phyloP scores from a whole-genome alignment of 208 protist genomes.

The Balamuthia mandrillaris region DNA sequence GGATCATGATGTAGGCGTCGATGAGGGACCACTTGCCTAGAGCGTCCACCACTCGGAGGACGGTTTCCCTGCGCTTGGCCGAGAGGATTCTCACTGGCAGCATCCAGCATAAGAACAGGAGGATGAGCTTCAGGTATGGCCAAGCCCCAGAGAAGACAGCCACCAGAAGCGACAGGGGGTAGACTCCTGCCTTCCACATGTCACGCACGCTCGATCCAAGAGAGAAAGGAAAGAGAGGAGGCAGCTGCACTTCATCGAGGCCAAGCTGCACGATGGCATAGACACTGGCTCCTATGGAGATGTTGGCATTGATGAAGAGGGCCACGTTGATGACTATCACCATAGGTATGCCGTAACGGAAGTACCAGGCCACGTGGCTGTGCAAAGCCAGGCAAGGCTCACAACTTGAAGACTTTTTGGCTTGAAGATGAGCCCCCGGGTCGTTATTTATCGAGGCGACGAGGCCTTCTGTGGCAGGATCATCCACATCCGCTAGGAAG shows the following conservation, averaged over 20 bases:
- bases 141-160: conserved; percentile 88
- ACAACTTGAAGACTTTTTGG: background rate
- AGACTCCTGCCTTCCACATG: conserved; percentile 80
- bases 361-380: too few species aligned
- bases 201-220: conserved; percentile 78
- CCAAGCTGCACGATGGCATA: conserved; percentile 42
- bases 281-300: conserved; percentile 61
- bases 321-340: conserved; percentile 61
- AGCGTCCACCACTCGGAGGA: conserved; percentile 75
- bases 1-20: conserved; percentile 85
- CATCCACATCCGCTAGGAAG: background rate
- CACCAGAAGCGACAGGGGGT: conserved; percentile 79
- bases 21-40: conserved; percentile 89
- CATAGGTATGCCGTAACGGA: conserved; percentile 47
- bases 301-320: conserved; percentile 69
- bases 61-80: conserved; percentile 52
- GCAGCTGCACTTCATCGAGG: conserved; percentile 20
- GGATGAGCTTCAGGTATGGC: conserved; percentile 89
- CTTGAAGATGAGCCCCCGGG: background rate
- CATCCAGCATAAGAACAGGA: conserved; percentile 70
- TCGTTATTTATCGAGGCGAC: background rate
- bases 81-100: conserved; percentile 68
- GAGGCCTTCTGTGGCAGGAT: background rate
- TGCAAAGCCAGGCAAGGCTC: too few species aligned
- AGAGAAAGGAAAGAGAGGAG: conserved; percentile 76